phyloP scores from a whole-genome alignment of 2,329 filamentous ascomycete species.

The Aspergillus flavus region DNA sequence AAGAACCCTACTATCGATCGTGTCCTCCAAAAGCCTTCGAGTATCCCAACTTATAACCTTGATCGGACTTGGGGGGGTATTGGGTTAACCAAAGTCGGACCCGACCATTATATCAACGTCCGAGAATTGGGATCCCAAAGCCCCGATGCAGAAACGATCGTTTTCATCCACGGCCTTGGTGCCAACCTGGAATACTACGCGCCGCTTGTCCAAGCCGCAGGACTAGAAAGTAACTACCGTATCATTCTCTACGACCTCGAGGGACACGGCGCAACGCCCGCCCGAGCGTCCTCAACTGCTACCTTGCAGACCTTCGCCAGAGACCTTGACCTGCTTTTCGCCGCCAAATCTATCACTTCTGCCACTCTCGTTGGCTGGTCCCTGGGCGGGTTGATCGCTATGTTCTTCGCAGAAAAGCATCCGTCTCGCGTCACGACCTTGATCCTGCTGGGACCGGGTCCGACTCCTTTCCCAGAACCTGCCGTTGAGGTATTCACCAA shows the following conservation, averaged over 20 bases:
- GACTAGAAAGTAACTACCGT: conserved; percentile 33
- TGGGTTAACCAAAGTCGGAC: conserved; percentile 43
- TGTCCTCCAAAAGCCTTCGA: conserved; percentile 18
- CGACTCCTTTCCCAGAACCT: conserved; percentile 46
- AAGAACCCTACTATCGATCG: conserved; percentile 30
- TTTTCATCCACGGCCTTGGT: conserved; percentile 61
- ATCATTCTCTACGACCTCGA: conserved; percentile 57
- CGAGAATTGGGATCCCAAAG: conserved; percentile 22
- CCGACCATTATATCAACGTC: conserved; percentile 38
- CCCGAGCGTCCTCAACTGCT: conserved; percentile 47
- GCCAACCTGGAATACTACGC: conserved; percentile 49
- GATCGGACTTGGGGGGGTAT: conserved; percentile 30
- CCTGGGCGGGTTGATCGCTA: conserved; percentile 54
- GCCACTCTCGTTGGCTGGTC: conserved; percentile 55
- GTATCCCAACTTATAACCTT: conserved; percentile 35
- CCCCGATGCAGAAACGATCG: conserved; percentile 32
- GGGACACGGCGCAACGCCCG: conserved; percentile 59
- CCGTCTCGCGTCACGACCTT: conserved; percentile 48
- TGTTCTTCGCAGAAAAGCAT: conserved; percentile 44
- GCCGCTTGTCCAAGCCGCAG: conserved; percentile 43
- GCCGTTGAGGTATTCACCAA: neutral
- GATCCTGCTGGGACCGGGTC: conserved; percentile 52
- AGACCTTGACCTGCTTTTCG: conserved; percentile 38
- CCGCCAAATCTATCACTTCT: neutral
- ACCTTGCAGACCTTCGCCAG: conserved; percentile 48